Evolutionary conservation across 2,329 filamentous ascomycete genomes (phyloP).

Genomic region (Hawksworthiomyces lignivorus): DNA sequence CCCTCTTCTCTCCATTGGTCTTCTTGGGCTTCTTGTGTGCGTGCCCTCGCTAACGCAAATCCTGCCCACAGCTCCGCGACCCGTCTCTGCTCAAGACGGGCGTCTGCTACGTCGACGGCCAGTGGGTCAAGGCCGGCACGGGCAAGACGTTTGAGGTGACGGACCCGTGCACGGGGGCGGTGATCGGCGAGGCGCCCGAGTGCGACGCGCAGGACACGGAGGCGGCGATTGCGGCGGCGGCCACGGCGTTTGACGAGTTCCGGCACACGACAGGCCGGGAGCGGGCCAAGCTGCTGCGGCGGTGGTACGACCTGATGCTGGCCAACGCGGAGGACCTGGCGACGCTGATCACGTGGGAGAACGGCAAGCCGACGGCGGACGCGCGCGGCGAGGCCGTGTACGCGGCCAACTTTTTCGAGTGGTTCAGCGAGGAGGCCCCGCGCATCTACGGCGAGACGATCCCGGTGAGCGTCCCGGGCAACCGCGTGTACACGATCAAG

Average conservation of each 20-base stretch:
- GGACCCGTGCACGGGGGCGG: slow-evolving; percentile 76
- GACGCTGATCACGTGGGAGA: slow-evolving; percentile 80
- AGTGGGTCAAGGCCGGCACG: slow-evolving; percentile 80
- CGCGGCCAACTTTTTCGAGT: slow-evolving; percentile 69
- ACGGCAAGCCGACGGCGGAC: slow-evolving; percentile 75
- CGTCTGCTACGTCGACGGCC: slow-evolving; percentile 78
- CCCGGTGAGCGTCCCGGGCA: slow-evolving; percentile 59
- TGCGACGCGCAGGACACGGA: slow-evolving; percentile 72
- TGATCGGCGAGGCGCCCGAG: slow-evolving; percentile 80
- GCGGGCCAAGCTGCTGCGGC: slow-evolving; percentile 64
- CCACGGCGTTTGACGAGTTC: slow-evolving; percentile 65
- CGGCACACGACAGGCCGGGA: slow-evolving; percentile 65
- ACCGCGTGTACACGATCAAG: slow-evolving; percentile 70
- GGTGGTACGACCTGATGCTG: slow-evolving; percentile 74
- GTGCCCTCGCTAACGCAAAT: neutral
- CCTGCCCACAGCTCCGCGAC: slow-evolving; percentile 63
- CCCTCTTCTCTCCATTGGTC: neutral
- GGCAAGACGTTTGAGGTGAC: slow-evolving; percentile 84
- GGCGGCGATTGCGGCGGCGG: slow-evolving; percentile 75
- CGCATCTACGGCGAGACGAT: slow-evolving; percentile 69
- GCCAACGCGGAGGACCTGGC: slow-evolving; percentile 76
- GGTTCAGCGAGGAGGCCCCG: slow-evolving; percentile 75
- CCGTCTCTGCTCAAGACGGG: slow-evolving; percentile 77
- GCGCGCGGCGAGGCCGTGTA: slow-evolving; percentile 66
- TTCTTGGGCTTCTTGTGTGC: neutral